Evolutionary conservation across 192 early-diverging fungal genomes (phyloP), one percentile per base, ranked within the genome.

Genomic region (Coemansia furcata): DNA sequence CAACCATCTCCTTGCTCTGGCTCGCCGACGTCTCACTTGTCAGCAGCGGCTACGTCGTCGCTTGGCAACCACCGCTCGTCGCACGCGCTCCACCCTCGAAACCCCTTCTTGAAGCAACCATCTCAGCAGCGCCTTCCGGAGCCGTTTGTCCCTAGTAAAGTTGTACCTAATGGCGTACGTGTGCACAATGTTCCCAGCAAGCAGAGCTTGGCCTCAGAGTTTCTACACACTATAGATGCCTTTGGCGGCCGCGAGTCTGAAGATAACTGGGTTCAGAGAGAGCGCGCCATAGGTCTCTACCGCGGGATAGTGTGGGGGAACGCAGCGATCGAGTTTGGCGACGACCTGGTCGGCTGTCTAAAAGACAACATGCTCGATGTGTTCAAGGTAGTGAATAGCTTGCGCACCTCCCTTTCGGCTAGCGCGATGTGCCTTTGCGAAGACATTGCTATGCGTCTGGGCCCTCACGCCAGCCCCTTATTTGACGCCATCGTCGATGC

Each of bases 271-370:
- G 32, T 70, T 10, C 75, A 67, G 63, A 76, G 81, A 39, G 81
- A 83, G 52, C 66, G 73, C 7, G 81, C 81, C 3, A 52, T 78
- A n/a, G 23, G 32, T 38, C 64, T 78, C 4, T 83, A 78, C 47
- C 81, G 81, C 14, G 76, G 70, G 12, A 78, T 78, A 21, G 67
- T 83, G 30, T 83, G 81, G 81, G 81, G 81, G 6, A 83, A 83
- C 46, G 72, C 76, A 4, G 81, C 72, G 14, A 65, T 54, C 33
- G 81, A 83, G 42, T 59, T 75, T 36, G 58, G 59, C 58, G 72
- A 68, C 3, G 81, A 74, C n/a, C 67, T 83, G 17, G 76, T 72
- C 2, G 47, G 54, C 40, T 40, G 43, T 40, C 65, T 83, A 6
- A 74, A 65, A 23, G 81, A 78, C 10, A 29, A 70, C 42, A 67